Evolutionary conservation across 2,329 filamentous ascomycete species (phyloP), one percentile per base, ranked within the genome.

Genomic region (Trichoderma breve): DNA sequence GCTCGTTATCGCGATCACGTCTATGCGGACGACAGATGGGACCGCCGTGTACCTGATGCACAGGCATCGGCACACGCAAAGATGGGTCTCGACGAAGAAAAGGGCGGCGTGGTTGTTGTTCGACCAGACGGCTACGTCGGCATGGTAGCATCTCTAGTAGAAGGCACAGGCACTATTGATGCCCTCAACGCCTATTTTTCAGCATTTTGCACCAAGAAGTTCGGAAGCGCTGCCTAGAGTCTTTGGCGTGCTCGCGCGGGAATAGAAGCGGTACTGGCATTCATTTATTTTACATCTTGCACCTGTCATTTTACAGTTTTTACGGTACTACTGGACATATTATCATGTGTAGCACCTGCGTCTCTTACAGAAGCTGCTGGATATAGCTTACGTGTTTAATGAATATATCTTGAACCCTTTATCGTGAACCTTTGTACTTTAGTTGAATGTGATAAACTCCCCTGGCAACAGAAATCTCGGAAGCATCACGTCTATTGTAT

Each of bases 61-160:
- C 86, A 86, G 76, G 93, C 91, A 6, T 86, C 93, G 3, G 93
- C 93, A 6, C 95, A 98, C 81, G 90, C 91, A 55, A 97, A 97
- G 86, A 92, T 97, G 86, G 95, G 95, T 0, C 80, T 97, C 30
- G 88, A 92, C 74, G 85, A 91, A 77, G 89, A 92, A 73, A 87
- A 84, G 73, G 94, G 94, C 12, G 94, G 92, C 71, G 88, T 97
- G 2, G 91, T 97, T 2, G 92, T 97, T 11, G 93, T 97, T 8
- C 85, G 94, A 58, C 94, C 95, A 0, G 94, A 97, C 80, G 94
- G 94, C 8, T 96, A 97, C 80, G 91, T 97, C 32, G 93, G 92
- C 26, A 87, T 93, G 73, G 92, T 94, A 4, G 88, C 92, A 12
- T 86, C 86, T 76, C 83, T 98, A 26, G 90, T 88, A 2, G 91